A percentile compares a stretch with the other conserved stretches of the same genome.
Conservation (phyloP, 148 eudicot genomes). For the Salicornia ramosissima region DNA sequence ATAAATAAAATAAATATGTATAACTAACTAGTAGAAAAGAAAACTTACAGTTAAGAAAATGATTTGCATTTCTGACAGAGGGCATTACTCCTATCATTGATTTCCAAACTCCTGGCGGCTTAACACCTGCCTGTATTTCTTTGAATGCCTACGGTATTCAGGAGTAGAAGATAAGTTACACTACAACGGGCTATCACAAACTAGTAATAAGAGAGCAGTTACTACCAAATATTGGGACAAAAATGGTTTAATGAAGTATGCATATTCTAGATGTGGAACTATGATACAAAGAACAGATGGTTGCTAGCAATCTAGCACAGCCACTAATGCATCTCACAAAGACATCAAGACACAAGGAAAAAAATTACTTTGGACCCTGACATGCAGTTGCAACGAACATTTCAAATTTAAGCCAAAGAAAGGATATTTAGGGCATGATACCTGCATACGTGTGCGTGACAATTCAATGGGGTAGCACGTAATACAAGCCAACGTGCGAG, state of each 20-base stretch:
- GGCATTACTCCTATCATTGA: conserved; percentile 57
- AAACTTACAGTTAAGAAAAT: conserved; percentile 50
- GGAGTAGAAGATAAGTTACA: conserved; percentile 1
- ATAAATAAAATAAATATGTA: too few relatives aligned
- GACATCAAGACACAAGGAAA: neutral
- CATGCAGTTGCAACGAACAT: neutral
- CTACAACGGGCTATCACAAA: neutral
- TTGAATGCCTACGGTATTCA: conserved; percentile 54
- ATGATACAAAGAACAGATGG: neutral
- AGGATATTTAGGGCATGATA: conserved; percentile 20
- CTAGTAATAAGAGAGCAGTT: neutral
- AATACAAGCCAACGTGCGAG: conserved; percentile 78
- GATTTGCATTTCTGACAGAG: conserved; percentile 45
- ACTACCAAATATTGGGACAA: neutral
- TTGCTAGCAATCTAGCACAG: neutral
- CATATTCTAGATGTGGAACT: neutral
- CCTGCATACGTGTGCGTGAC: conserved; percentile 98
- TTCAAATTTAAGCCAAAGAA: neutral
- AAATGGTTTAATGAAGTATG: neutral
- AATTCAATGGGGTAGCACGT: conserved; percentile 89
- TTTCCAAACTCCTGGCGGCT: conserved; percentile 84
- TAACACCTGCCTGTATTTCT: conserved; percentile 44
- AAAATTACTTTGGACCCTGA: neutral
- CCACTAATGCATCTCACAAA: neutral
- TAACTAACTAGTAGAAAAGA: neutral